These are phyloP conservation scores for Saturnispora diversa DNA, from an alignment of 805 yeast species.

Conservation along the genomic window DNA sequence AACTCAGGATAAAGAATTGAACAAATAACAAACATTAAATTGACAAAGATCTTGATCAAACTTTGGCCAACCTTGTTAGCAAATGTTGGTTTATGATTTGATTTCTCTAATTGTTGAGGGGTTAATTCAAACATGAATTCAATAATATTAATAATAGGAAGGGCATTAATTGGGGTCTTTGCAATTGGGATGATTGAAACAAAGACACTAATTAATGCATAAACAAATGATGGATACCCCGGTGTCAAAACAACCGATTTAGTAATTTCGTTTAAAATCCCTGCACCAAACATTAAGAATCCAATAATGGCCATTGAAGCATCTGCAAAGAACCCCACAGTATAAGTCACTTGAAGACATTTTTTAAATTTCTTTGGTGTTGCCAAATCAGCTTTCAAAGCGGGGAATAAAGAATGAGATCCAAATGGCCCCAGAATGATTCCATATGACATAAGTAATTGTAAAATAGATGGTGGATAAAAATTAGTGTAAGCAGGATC, in stretches of 20 bases:
- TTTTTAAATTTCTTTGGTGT: constrained; percentile 53
- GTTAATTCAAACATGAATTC: constrained; percentile 38
- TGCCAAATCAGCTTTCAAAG: constrained; percentile 65
- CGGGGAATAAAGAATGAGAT: constrained; percentile 79
- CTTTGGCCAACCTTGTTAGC: constrained; percentile 13
- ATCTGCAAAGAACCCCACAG: constrained; percentile 52
- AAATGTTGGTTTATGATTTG: constrained; percentile 13
- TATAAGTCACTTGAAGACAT: constrained; percentile 48
- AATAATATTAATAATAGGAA: constrained; percentile 75
- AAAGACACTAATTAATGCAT: constrained; percentile 49
- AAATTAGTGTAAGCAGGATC: constrained; percentile 37
- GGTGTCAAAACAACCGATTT: constrained; percentile 58
- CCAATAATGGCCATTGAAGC: constrained; percentile 56
- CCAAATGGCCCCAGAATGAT: constrained; percentile 75
- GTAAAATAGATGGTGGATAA: constrained; percentile 33
- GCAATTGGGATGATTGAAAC: constrained; percentile 80
- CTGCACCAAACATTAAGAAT: constrained; percentile 70
- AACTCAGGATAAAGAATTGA: constrained; percentile 76
- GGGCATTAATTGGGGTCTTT: constrained; percentile 77
- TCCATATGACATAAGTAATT: constrained; percentile 47
- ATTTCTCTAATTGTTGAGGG: constrained; percentile 21
- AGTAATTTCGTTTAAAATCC: constrained; percentile 65
- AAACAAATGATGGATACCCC: constrained; percentile 61
- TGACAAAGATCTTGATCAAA: constrained; percentile 43
- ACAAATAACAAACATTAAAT: constrained; percentile 51